phyloP scores from a whole-genome alignment of 106 monocot genomes.

The Posidonia australis region DNA sequence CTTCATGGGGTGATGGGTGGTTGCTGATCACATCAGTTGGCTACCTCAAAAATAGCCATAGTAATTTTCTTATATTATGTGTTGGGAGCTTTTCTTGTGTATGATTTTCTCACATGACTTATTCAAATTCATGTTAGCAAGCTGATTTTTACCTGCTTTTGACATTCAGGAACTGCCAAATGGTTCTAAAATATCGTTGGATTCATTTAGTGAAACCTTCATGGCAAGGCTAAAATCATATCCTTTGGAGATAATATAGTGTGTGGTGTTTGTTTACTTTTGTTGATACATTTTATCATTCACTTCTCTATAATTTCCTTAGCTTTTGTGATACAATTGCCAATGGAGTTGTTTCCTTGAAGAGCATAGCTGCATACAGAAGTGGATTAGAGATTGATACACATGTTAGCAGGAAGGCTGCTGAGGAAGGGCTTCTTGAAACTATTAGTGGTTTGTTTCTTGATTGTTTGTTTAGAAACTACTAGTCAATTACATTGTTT shows the following conservation, averaged over 20 bases:
- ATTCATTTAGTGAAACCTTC: conserved; percentile 65
- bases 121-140: neutral
- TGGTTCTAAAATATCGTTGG: conserved; percentile 40
- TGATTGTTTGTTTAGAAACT: neutral
- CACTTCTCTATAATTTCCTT: conserved; percentile 21
- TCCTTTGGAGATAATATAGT: conserved; percentile 33
- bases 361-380: conserved; percentile 96
- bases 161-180: conserved; percentile 49
- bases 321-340: conserved; percentile 44
- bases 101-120: neutral
- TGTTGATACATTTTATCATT: neutral
- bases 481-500: neutral
- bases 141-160: neutral
- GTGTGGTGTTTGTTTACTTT: neutral
- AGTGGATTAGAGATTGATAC: conserved; percentile 85
- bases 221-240: conserved; percentile 68
- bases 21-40: too few relatives aligned
- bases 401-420: conserved; percentile 46
- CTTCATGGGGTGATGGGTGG: too few relatives aligned
- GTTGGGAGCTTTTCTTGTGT: neutral
- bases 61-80: neutral
- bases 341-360: conserved; percentile 66
- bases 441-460: conserved; percentile 45
- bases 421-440: conserved; percentile 73
- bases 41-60: too few relatives aligned